phyloP scores from a whole-genome alignment of 495 filamentous ascomycete genomes.

The Thermochaetoides thermophila region DNA sequence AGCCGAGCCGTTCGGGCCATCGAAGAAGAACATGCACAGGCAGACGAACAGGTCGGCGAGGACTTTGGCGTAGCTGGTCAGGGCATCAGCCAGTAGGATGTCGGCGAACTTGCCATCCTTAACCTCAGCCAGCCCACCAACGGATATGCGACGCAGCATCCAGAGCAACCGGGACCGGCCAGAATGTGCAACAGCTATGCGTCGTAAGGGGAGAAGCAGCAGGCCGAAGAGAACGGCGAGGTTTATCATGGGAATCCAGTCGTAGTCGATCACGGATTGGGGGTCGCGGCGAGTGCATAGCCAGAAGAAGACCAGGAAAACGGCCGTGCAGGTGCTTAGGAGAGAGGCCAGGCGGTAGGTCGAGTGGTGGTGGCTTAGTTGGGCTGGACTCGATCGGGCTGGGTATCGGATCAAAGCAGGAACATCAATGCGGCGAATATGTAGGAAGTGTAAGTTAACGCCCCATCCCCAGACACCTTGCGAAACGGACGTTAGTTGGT shows the following conservation, averaged over 20 bases:
- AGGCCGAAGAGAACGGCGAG: conserved; percentile 52
- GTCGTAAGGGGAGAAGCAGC: conserved; percentile 53
- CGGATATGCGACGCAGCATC: conserved; percentile 53
- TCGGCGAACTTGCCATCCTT: conserved; percentile 86
- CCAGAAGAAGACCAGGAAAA: conserved; percentile 74
- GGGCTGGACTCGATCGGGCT: conserved; percentile 43
- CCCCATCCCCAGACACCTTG: conserved; percentile 90
- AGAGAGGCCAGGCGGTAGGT: conserved; percentile 70
- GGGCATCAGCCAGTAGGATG: conserved; percentile 81
- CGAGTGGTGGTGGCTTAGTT: conserved; percentile 59
- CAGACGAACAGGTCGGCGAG: conserved; percentile 79
- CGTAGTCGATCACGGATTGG: conserved; percentile 52
- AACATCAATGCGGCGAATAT: conserved; percentile 62
- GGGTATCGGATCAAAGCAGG: conserved; percentile 70
- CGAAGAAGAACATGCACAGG: conserved; percentile 81
- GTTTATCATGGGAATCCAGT: conserved; percentile 69
- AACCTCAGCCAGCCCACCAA: conserved; percentile 67
- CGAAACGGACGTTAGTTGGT: conserved; percentile 10
- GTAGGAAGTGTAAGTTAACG: conserved; percentile 69
- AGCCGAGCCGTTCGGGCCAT: conserved; percentile 40
- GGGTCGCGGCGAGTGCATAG: conserved; percentile 52
- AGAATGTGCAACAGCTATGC: conserved; percentile 46
- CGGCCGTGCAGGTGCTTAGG: conserved; percentile 50
- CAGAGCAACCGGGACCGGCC: conserved; percentile 64
- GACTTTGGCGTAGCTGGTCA: conserved; percentile 88